Percentiles rank a stretch among this genome's conserved stretches.
These are phyloP conservation scores for Mycena rebaudengoi DNA, from an alignment of 768 basidiomycete genomes.

Conservation along the genomic window DNA sequence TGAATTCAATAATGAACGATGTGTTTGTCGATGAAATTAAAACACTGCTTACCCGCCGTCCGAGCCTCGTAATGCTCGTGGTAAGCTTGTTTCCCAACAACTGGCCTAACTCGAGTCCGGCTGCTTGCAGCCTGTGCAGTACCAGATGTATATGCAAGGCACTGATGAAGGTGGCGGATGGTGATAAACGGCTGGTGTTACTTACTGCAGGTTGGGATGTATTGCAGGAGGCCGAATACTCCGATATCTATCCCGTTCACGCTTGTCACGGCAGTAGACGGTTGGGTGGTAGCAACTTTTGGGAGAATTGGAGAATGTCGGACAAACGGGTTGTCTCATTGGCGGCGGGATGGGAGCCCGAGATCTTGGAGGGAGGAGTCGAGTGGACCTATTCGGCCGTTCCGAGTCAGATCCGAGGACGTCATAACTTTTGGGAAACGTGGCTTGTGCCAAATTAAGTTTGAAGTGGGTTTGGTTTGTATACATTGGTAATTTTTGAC, in stretches of 20 bases:
- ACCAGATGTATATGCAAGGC: slow-evolving; percentile 4
- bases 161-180: neutral
- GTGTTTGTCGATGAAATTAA: slow-evolving; percentile 43
- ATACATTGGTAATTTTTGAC: no score
- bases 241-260: neutral
- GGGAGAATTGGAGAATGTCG: slow-evolving; percentile 17
- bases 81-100: slow-evolving; percentile 41
- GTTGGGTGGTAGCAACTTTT: neutral
- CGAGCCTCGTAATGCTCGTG: slow-evolving; percentile 43
- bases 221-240: neutral
- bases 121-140: slow-evolving; percentile 2
- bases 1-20: slow-evolving; percentile 26
- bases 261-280: slow-evolving; percentile 5
- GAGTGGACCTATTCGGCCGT: neutral
- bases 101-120: slow-evolving; percentile 9
- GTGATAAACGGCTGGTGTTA: slow-evolving; percentile 9
- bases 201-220: slow-evolving; percentile 13
- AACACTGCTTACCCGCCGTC: slow-evolving; percentile 34
- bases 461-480: no score
- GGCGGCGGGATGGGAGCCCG: slow-evolving; percentile 14
- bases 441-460: slow-evolving; percentile 4
- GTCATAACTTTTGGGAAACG: slow-evolving; percentile 6
- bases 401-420: neutral
- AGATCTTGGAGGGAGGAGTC: neutral
- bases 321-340: slow-evolving; percentile 15